A percentile compares a stretch with the other conserved stretches of the same genome.
Evolutionary conservation across 2,329 filamentous ascomycete genomes (phyloP).

Genomic region (Cladosporium colombiae): DNA sequence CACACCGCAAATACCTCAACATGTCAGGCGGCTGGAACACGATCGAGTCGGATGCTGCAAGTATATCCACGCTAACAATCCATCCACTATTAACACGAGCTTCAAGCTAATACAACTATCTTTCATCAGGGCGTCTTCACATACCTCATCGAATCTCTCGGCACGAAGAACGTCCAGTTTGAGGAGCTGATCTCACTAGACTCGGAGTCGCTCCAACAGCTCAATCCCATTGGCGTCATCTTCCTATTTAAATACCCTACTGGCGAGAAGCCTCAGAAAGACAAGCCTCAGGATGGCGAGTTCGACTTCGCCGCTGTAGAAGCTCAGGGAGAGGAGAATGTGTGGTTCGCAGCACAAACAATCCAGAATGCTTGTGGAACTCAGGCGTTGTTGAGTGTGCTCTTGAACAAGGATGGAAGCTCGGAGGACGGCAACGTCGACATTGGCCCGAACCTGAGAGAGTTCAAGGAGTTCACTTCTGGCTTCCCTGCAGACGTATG

Average conservation of each 20-base stretch:
- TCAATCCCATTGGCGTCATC: conserved; percentile 72
- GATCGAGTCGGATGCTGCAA: conserved; percentile 93
- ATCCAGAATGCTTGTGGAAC: conserved; percentile 99
- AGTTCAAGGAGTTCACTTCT: conserved; percentile 87
- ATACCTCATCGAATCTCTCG: conserved; percentile 87
- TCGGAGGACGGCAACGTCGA: conserved; percentile 60
- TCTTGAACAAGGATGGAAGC: conserved; percentile 70
- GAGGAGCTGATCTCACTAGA: conserved; percentile 94
- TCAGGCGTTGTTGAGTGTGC: conserved; percentile 86
- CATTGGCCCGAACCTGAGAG: conserved; percentile 68
- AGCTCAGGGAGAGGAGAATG: conserved; percentile 33
- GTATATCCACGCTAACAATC: conserved; percentile 35
- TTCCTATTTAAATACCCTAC: conserved; percentile 98
- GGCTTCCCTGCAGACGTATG: conserved; percentile 66
- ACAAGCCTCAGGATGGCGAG: conserved; percentile 73
- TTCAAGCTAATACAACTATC: conserved; percentile 7
- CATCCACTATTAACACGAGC: neutral
- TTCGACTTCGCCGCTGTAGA: conserved; percentile 72
- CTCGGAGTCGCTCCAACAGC: conserved; percentile 66
- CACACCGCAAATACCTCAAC: neutral
- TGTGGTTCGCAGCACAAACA: conserved; percentile 96
- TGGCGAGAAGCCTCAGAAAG: conserved; percentile 60
- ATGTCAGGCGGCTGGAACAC: conserved; percentile 83
- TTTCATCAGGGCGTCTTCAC: conserved; percentile 87
- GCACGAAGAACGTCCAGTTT: conserved; percentile 91